Conservation (phyloP, 345 rosid species). For the Microcos paniculata region DNA sequence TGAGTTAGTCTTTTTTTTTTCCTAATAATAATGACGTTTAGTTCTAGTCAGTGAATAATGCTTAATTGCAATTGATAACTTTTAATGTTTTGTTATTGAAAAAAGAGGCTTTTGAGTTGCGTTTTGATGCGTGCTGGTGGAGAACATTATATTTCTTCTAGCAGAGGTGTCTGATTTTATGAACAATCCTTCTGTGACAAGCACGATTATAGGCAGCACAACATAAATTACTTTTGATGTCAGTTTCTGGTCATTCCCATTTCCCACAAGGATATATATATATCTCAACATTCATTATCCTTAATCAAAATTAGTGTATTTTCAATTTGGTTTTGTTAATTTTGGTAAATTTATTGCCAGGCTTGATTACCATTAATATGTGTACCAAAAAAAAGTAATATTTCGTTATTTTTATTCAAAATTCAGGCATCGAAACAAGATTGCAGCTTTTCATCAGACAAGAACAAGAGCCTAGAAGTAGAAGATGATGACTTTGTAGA, state of each 20-base stretch:
- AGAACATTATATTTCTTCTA: no score
- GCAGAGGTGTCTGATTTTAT: background rate
- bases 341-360: background rate
- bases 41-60: no score
- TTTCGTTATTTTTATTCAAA: background rate
- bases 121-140: no score
- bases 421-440: constrained; percentile 8
- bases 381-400: no score
- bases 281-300: background rate
- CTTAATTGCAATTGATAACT: no score
- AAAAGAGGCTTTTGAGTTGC: no score
- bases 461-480: background rate
- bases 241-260: no score
- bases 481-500: background rate
- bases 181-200: background rate
- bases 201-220: background rate
- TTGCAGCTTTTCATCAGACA: background rate
- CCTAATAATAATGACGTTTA: no score
- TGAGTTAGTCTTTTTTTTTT: no score
- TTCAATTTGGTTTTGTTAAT: background rate
- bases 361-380: background rate
- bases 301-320: background rate
- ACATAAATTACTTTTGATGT: no score
- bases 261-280: background rate
- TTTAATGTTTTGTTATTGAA: no score